Evolutionary conservation across 2,329 filamentous ascomycete species (phyloP), one percentile per base, ranked within the genome.

Genomic region (Moelleriella libera): DNA sequence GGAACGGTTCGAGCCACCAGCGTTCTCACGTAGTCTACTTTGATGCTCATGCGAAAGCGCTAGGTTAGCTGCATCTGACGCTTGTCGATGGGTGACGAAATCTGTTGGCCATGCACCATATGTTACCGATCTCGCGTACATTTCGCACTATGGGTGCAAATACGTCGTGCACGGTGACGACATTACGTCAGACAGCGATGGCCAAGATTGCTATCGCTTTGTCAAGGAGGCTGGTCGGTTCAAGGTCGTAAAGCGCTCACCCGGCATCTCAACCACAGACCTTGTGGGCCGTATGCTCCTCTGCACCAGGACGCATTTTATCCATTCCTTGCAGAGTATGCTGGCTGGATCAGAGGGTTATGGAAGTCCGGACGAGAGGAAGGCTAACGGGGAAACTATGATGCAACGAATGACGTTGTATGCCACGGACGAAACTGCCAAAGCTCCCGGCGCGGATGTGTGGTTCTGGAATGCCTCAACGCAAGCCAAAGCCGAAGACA

Each of bases 161-260:
- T 97, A 90, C 63, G 92, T 97, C 41, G 90, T 95, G 2, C 90
- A 97, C 65, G 90, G 90, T 51, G 92, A 97, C 64, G 90, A 97
- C 66, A 94, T 97, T 60, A 97, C 92, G 3, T 94, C 88, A 0
- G 92, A 98, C 66, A 86, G 85, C 61, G 81, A 82, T 55, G 92
- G 92, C 41, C 84, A 95, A 63, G 92, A 98, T 69, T 97, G 90
- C 69, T 98, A 98, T 69, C 85, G 92, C 51, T 97, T 90, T 60
- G 92, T 98, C 59, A 98, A 98, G 68, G 83, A 85, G 41, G 92
- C 90, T 1, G 83, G 84, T 10, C 79, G 92, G 42, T 98, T 98
- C 77, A 89, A 94, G 68, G 88, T 98, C 14, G 92, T 98, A 43
- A 95, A 94, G 70, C 79, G 92, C 53, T 97, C 92, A 2, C 92